A percentile compares a stretch with the other conserved stretches of the same genome.
phyloP scores from a whole-genome alignment of 108 stramenopile genomes.

The Pseudonitzschia multistriata region DNA sequence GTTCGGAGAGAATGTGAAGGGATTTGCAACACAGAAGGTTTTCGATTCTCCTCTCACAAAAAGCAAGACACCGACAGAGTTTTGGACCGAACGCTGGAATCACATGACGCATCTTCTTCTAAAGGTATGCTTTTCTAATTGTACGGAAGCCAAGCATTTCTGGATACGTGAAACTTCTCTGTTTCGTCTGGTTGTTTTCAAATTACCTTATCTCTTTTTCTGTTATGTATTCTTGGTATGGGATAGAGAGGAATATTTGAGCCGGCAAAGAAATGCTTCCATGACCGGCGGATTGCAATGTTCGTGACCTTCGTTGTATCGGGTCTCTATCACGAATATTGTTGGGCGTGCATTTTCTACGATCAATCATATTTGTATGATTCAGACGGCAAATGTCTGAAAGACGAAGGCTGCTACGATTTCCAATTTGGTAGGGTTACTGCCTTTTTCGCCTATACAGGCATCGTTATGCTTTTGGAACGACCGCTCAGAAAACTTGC shows the following conservation, averaged over 20 bases:
- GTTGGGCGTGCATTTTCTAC: constrained; percentile 35
- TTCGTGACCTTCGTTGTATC: constrained; percentile 46
- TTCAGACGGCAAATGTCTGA: constrained; percentile 1
- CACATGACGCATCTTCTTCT: constrained; percentile 30
- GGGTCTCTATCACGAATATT: constrained; percentile 56
- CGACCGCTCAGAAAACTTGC: constrained; percentile 27
- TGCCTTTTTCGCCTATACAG: constrained; percentile 47
- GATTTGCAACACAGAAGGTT: constrained; percentile 17
- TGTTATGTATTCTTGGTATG: neutral
- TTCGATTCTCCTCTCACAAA: constrained; percentile 42
- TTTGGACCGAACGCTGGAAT: constrained; percentile 55
- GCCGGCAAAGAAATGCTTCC: constrained; percentile 29
- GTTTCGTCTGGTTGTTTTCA: neutral
- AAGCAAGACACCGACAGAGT: constrained; percentile 39
- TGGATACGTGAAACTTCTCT: neutral
- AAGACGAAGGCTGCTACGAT: constrained; percentile 19
- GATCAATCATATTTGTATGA: constrained; percentile 18
- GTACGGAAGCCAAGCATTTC: neutral
- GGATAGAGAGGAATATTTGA: constrained; percentile 40
- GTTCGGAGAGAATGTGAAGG: constrained; percentile 28
- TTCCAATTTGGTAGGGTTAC: constrained; percentile 35
- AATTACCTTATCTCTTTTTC: neutral
- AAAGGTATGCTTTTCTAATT: constrained; percentile 36
- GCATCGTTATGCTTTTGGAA: constrained; percentile 45
- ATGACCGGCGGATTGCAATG: constrained; percentile 26